Evolutionary conservation across 106 monocot species (phyloP).

Genomic region (Triglochin maritima): DNA sequence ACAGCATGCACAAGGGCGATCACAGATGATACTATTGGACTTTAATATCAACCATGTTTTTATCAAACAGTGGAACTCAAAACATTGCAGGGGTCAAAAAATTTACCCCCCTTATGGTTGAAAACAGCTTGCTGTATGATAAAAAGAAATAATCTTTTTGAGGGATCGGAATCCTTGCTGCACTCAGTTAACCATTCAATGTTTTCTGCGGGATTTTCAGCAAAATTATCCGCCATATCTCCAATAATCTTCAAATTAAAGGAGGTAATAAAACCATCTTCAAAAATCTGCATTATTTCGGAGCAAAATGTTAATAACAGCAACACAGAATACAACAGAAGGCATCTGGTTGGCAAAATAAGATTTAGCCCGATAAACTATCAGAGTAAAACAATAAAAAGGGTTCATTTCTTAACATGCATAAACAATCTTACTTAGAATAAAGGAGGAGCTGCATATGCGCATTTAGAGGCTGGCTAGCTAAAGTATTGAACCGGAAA

Average conservation of each 20-base stretch:
- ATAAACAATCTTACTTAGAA: no score
- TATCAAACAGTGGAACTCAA: not conserved
- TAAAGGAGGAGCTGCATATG: no score
- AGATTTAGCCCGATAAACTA: no score
- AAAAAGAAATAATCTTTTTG: conserved; percentile 48
- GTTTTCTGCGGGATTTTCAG: conserved; percentile 34
- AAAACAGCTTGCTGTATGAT: conserved; percentile 48
- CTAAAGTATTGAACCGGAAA: no score
- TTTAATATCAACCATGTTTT: no score
- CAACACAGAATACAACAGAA: no score
- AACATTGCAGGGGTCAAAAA: not conserved
- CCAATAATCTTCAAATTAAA: conserved; percentile 50
- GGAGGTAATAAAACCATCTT: conserved; percentile 20
- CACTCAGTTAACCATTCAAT: conserved; percentile 59
- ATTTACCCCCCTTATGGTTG: conserved; percentile 38
- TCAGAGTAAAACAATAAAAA: no score
- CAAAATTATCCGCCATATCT: conserved; percentile 40
- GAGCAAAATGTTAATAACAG: not conserved
- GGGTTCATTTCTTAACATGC: no score
- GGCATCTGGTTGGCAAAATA: no score
- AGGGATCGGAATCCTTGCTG: conserved; percentile 27
- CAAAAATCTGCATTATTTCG: conserved; percentile 37
- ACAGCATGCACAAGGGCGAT: no score
- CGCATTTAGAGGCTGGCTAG: no score
- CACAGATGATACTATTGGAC: no score